Evolutionary conservation across 768 basidiomycete species (phyloP).

Genomic region (Harrya chromipes): DNA sequence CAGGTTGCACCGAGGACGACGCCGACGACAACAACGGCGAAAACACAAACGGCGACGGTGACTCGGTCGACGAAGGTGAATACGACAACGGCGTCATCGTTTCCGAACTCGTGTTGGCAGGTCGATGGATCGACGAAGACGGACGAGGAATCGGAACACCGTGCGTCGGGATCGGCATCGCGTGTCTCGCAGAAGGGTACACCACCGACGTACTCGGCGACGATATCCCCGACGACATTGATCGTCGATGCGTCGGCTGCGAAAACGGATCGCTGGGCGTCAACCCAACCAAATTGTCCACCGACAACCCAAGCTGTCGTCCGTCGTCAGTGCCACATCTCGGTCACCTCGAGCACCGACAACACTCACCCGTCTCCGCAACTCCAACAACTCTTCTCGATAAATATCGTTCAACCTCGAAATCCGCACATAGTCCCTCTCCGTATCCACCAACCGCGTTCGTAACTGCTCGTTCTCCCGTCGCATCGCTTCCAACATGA

Average conservation of each 20-base stretch:
- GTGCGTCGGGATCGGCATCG: constrained; percentile 67
- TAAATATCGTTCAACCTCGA: constrained; percentile 79
- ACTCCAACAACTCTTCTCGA: constrained; percentile 78
- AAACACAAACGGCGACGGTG: constrained; percentile 66
- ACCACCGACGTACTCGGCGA: constrained; percentile 29
- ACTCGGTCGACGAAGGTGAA: constrained; percentile 64
- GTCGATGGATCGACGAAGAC: constrained; percentile 59
- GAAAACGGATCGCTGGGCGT: constrained; percentile 63
- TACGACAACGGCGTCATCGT: constrained; percentile 62
- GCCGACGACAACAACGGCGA: constrained; percentile 48
- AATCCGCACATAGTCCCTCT: constrained; percentile 73
- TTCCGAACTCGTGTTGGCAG: constrained; percentile 44
- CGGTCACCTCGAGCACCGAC: not conserved
- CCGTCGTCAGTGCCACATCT: not conserved
- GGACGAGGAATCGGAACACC: constrained; percentile 78
- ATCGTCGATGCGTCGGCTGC: constrained; percentile 65
- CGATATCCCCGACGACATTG: constrained; percentile 39
- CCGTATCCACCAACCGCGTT: constrained; percentile 64
- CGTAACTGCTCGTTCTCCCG: constrained; percentile 78
- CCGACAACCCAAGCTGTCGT: constrained; percentile 63
- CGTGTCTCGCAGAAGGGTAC: constrained; percentile 35
- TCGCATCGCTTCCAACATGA: constrained; percentile 72
- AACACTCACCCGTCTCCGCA: constrained; percentile 65
- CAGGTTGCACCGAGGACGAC: constrained; percentile 32
- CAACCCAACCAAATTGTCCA: constrained; percentile 77